Evolutionary conservation across 2,329 filamentous ascomycete species (phyloP).

Genomic region (Trichoderma brevicompactum): DNA sequence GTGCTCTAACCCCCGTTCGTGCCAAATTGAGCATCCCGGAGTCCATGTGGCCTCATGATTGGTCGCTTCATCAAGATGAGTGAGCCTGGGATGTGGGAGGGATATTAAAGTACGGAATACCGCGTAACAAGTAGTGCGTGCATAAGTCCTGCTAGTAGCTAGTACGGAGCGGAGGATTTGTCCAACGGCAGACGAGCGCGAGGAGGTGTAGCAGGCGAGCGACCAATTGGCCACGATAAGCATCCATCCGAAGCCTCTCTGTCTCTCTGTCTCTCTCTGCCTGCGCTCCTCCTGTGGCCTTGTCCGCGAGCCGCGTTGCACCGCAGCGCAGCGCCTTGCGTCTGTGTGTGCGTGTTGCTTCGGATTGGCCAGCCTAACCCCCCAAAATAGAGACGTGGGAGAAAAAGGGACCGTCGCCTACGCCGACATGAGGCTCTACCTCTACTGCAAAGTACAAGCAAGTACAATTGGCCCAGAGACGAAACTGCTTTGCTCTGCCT

Average conservation of each 20-base stretch:
- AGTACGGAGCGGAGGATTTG: neutral
- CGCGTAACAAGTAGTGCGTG: constrained; percentile 13
- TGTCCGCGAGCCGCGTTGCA: constrained; percentile 5
- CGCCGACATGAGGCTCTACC: constrained; percentile 13
- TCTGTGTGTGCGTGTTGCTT: neutral
- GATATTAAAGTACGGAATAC: constrained; percentile 19
- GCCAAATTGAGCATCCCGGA: constrained; percentile 26
- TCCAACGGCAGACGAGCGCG: neutral
- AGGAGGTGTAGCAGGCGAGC: neutral
- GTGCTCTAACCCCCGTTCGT: constrained; percentile 20
- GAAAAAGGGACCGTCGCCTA: constrained; percentile 5
- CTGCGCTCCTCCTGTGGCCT: neutral
- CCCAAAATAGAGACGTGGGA: neutral
- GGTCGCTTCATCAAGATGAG: constrained; percentile 21
- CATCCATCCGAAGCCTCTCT: constrained; percentile 2
- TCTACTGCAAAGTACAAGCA: neutral
- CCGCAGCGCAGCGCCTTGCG: constrained; percentile 2
- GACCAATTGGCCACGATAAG: constrained; percentile 2
- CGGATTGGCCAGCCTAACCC: constrained; percentile 1
- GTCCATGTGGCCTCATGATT: constrained; percentile 26
- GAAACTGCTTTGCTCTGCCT: neutral
- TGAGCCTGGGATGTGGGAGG: neutral
- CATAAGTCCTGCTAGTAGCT: constrained; percentile 7
- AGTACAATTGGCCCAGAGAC: no score
- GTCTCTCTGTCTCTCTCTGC: neutral